Base-by-base conservation (phyloP, 192 early-diverging fungal species). In the Dimargaris cristalligena region DNA sequence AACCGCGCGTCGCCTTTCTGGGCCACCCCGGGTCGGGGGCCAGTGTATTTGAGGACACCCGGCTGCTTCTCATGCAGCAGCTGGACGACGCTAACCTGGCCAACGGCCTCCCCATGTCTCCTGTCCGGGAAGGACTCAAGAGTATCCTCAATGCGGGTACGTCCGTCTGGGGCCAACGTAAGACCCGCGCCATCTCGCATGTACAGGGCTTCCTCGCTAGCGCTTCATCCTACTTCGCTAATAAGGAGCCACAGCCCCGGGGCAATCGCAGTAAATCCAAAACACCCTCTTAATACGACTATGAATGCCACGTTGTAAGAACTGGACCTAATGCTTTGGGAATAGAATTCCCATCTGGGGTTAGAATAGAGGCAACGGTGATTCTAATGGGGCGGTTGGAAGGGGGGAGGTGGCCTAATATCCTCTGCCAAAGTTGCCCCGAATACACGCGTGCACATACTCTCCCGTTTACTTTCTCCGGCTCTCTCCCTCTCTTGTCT, bases 11-110 rank as follows among this genome's bases (percentile, higher is more conserved):
- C 34, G 6, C 13, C n/a, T 26, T 31, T n/a, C 55, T 57, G 0
- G 55, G 55, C 18, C 55, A 57, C 35, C 55, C 55, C 2, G 55
- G 55, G 3, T 34, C 55, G 3, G 55, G 55, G 32, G 30, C 55
- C 28, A 26, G 55, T 35, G 30, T 57, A 13, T 26, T 57, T 18
- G 55, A 57, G 32, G 55, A 57, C 34, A 57, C 55, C 22, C 55
- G 55, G 33, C 11, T 57, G 18, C 35, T 32, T 31, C 33, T 57
- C 23, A 13, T 20, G 10, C 34, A 57, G 26, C 55, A 57, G 23
- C 33, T 57, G 55, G 55, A 35, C 26, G 34, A 57, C 16, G 34
- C 55, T 9, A 26, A 34, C 10, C 20, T 57, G 20, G 23, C 50
- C 26, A 25, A 18, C 14, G 26, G 50, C 13, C 16, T 52, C 2